phyloP scores from a whole-genome alignment of 768 basidiomycete species.

The Mycena polygramma region DNA sequence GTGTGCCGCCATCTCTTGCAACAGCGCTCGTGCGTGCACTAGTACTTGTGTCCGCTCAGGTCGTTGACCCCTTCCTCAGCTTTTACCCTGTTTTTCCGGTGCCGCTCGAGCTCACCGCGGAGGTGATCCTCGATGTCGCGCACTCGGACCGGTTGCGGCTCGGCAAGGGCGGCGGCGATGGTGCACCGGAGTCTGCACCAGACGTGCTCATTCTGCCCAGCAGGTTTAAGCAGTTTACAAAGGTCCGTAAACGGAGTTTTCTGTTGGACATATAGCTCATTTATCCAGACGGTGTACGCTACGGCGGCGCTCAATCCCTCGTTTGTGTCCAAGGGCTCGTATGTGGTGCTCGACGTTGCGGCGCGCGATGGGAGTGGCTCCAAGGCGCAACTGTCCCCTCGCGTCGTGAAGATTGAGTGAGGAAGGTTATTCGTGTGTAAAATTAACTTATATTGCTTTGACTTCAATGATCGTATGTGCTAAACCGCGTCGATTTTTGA shows the following conservation, averaged over 20 bases:
- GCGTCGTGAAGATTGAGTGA: not conserved
- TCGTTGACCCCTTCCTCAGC: constrained; percentile 53
- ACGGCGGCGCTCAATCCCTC: constrained; percentile 91
- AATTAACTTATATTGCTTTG: not conserved
- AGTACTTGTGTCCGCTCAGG: constrained; percentile 2
- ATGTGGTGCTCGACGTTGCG: constrained; percentile 59
- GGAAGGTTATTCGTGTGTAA: not conserved
- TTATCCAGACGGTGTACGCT: constrained; percentile 76
- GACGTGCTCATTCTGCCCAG: constrained; percentile 92
- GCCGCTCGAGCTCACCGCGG: constrained; percentile 77
- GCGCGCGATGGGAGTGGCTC: constrained; percentile 21
- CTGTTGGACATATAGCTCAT: not conserved
- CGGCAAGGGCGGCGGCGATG: constrained; percentile 43
- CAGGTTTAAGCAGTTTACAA: constrained; percentile 89
- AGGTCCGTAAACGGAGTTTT: constrained; percentile 61
- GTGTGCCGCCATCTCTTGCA: constrained; percentile 85
- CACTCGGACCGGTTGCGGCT: constrained; percentile 68
- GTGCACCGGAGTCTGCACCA: constrained; percentile 67
- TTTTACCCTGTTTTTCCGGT: constrained; percentile 97
- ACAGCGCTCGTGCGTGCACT: constrained; percentile 78
- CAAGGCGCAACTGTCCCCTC: not conserved
- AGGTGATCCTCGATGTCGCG: constrained; percentile 92
- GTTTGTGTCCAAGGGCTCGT: constrained; percentile 72
- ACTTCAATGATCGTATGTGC: no score
- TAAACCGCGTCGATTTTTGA: no score